Evolutionary conservation across 345 rosid genomes (phyloP), one percentile per base, ranked within the genome.

Genomic region (Dipteronia dyeriana): DNA sequence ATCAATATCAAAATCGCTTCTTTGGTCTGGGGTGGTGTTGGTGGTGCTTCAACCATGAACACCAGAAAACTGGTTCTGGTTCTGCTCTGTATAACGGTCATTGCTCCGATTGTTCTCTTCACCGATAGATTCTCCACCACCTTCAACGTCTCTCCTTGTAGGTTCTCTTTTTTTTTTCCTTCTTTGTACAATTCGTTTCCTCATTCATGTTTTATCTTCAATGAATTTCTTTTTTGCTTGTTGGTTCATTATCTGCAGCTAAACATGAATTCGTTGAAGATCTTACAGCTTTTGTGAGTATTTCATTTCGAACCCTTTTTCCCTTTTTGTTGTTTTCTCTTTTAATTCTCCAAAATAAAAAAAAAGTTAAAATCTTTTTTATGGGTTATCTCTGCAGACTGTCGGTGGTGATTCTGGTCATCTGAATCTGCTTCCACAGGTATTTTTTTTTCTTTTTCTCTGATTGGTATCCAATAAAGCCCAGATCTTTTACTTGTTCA

Each of bases 91-190:
- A 71, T 91, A 62, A 89, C 98, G 14, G 98, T 94, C 3, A 78
- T 88, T 25, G 91, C 99, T 77, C 99, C 99, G 20, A 87, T 96
- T 70, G 25, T 92, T 62, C 86, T 94, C 78, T 92, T 90, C 87
- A 85, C 90, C 59, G 89, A 91, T 73, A 74, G 84, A n/a, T 76
- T 86, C 78, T 71, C 88, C 70, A 38, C 71, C 63, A 14, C 94
- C 73, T 84, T 87, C 86, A 86, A 75, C 65, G 72, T 85, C 61
- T 74, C 93, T 23, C 82, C 91, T 7, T 85, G 84, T 92, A 64
- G 71, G 82, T 76, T 75, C 78, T 39, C 22, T 75, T 62, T 59
- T 57, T 34, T 5, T 34, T 34, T 4, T 34, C 4, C 38, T 34
- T 34, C 38, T 34, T 34, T 6, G 4, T 70, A 45, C 12, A 10